Base-by-base conservation (phyloP, 2,329 filamentous ascomycete genomes). In the Thermothelomyces thermophilus region DNA sequence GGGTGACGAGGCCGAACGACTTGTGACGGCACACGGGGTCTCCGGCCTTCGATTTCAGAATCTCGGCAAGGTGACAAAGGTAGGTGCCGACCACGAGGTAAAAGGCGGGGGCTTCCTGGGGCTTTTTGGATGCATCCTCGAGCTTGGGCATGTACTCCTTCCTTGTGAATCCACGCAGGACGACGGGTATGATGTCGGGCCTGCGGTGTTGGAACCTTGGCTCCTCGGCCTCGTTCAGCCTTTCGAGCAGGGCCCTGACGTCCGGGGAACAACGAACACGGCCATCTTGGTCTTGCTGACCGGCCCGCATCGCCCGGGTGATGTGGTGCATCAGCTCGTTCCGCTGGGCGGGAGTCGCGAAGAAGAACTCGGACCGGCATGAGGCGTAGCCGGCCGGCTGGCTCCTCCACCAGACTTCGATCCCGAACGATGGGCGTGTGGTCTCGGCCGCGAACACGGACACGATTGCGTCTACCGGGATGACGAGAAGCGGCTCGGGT, bases 371-470 rank as follows among this genome's bases (percentile, higher is more conserved):
- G 2, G 73, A 64, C 51, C 71, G 74, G 51, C 66, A 66, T 54
- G 75, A 79, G 13, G 69, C 65, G 35, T 75, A 64, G 11, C 68
- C 66, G 2, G 71, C 69, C 49, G 69, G 61, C 13, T 48, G 52
- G 37, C 71, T 71, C 50, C 70, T 72, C 77, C 77, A 80, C 76
- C 76, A 80, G 2, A 80, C 67, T 58, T 81, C 77, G 44, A 80
- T 62, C 5, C 74, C 74, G 39, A 75, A 76, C 6, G 72, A 70
- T 11, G 74, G 70, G 41, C 71, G 68, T 1, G 70, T 69, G 37
- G 70, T 71, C 57, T 79, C 76, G 26, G 76, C 72, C 26, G 70
- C 70, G 54, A 78, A 79, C 2, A 71, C 70, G 2, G 77, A 73
- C 33, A 80, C 72, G 20, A 80, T 68, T 33, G 69, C 71, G 14